Conservation (phyloP, 1,139 yeast genomes). For the Candida pseudocylindracea region DNA sequence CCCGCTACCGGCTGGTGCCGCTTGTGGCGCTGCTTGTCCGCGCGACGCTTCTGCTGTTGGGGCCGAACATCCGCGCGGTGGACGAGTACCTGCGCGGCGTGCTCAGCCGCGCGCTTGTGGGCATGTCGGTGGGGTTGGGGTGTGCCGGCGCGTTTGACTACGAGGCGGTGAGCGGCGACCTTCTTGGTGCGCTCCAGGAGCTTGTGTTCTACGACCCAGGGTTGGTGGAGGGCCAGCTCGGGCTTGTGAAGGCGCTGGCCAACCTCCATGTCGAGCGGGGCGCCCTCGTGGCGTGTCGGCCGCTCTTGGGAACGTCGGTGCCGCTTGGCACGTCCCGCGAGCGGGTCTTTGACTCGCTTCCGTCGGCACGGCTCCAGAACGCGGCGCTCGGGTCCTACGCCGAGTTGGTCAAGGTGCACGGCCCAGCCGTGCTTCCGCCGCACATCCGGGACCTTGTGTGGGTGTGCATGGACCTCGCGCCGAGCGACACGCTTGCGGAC, state of each 20-base stretch:
- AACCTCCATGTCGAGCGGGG: too few species aligned
- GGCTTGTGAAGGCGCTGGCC: slow-evolving; percentile 7
- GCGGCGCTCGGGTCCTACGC: too few species aligned
- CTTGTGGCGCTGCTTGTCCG: background rate
- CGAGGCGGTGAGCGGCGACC: slow-evolving; percentile 7
- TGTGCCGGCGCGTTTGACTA: slow-evolving; percentile 10
- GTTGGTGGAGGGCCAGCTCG: slow-evolving; percentile 8
- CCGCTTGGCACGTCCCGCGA: too few species aligned
- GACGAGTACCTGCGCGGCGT: slow-evolving; percentile 6
- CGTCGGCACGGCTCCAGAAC: too few species aligned
- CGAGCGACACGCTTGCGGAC: slow-evolving; percentile 14
- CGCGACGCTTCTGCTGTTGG: slow-evolving; percentile 5
- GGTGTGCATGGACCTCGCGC: slow-evolving; percentile 20
- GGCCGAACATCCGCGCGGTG: slow-evolving; percentile 15
- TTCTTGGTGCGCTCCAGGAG: slow-evolving; percentile 15
- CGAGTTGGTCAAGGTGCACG: too few species aligned
- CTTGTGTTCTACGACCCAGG: slow-evolving; percentile 17
- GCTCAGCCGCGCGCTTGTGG: slow-evolving; percentile 11
- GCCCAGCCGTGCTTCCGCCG: too few species aligned
- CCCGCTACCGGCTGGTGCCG: too few species aligned
- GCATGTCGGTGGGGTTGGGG: slow-evolving; percentile 14
- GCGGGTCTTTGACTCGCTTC: too few species aligned
- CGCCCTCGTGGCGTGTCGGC: too few species aligned
- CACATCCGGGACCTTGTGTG: slow-evolving; percentile 12
- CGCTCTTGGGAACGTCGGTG: too few species aligned